A percentile compares a stretch with the other conserved stretches of the same genome.
Evolutionary conservation across 2,329 filamentous ascomycete genomes (phyloP).

Genomic region (Colletotrichum sp.): DNA sequence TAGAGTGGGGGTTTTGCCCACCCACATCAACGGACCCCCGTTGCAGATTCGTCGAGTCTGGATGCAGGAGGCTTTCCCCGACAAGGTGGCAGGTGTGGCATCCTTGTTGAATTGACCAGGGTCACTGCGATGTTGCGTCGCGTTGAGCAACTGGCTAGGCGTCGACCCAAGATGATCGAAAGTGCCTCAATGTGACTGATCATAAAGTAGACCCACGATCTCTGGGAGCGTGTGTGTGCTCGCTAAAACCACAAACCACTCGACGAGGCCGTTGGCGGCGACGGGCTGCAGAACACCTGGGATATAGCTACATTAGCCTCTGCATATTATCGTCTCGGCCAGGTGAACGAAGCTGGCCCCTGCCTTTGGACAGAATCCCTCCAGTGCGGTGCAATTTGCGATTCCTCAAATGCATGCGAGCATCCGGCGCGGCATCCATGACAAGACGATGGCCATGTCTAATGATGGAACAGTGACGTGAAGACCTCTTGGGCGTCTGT

Average conservation of each 20-base stretch:
- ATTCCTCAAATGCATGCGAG: neutral
- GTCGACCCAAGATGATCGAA: neutral
- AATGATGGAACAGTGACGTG: neutral
- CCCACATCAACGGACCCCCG: neutral
- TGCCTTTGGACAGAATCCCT: neutral
- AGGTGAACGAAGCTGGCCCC: neutral
- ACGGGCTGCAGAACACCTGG: neutral
- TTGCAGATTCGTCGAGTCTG: neutral
- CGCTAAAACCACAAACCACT: neutral
- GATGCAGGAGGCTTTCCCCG: neutral
- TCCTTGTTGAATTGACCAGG: neutral
- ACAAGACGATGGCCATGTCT: neutral
- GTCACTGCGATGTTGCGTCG: neutral
- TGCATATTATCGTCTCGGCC: neutral
- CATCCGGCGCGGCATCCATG: neutral
- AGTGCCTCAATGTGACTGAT: conserved; percentile 11
- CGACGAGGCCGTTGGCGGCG: neutral
- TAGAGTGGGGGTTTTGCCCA: conserved; percentile 7
- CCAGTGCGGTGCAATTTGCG: neutral
- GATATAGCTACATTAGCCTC: neutral
- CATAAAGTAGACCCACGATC: neutral
- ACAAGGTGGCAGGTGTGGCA: neutral
- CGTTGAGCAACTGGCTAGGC: neutral
- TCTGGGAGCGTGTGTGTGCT: neutral
- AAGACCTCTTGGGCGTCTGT: neutral